Percentiles rank a stretch among this genome's conserved stretches.
Evolutionary conservation across 129 eudicot species (phyloP).

Genomic region (Flaveria brownii): DNA sequence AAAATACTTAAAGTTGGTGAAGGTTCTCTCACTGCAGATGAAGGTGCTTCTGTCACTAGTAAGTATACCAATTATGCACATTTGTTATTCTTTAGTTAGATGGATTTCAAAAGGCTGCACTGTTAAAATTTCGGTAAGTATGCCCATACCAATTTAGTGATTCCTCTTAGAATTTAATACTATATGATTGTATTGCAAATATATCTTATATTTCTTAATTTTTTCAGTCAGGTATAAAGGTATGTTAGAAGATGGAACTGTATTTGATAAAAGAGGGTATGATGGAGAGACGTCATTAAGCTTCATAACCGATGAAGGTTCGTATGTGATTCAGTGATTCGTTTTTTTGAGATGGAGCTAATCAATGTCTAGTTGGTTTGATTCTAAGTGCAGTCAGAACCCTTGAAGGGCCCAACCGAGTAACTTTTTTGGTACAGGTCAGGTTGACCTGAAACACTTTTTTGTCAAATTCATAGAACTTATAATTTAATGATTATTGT

Average conservation of each 20-base stretch:
- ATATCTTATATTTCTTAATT: not conserved
- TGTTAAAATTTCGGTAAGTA: not conserved
- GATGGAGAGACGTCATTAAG: slow-evolving; percentile 49
- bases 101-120: not conserved
- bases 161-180: not conserved
- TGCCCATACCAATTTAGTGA: not conserved
- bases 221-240: slow-evolving; percentile 60
- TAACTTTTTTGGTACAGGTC: slow-evolving; percentile 2
- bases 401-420: not conserved
- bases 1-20: slow-evolving; percentile 66
- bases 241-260: slow-evolving; percentile 60
- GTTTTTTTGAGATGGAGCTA: not conserved
- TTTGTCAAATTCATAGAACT: not conserved
- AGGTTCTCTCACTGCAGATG: slow-evolving; percentile 55
- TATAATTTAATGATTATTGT: not conserved
- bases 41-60: slow-evolving; percentile 63
- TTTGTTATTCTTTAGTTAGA: not conserved
- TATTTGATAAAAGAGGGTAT: slow-evolving; percentile 61
- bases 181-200: not conserved
- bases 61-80: slow-evolving; percentile 31
- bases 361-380: not conserved
- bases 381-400: not conserved
- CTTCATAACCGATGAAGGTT: slow-evolving; percentile 75
- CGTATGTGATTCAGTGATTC: not conserved
- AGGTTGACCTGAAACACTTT: not conserved